A percentile compares a stretch with the other conserved stretches of the same genome.
Evolutionary conservation across 257 asterid species (phyloP).

Genomic region (Solanum dulcamara): DNA sequence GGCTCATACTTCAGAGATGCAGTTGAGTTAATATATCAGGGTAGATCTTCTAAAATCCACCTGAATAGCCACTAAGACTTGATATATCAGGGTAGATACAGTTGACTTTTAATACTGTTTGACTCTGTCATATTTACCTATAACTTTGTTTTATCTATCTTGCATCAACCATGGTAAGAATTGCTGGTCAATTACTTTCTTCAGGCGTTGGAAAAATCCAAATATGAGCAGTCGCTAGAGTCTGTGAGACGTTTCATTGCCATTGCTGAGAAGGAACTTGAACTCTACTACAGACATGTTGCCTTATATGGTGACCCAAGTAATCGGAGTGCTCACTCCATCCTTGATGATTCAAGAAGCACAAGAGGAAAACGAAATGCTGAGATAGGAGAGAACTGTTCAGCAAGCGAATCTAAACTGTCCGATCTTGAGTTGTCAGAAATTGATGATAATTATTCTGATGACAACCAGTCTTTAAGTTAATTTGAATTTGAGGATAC

Average conservation of each 20-base stretch:
- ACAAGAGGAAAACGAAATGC: neutral
- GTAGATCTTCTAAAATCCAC: neutral
- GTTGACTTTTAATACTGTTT: neutral
- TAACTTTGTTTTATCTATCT: neutral
- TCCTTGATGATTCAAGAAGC: constrained; percentile 29
- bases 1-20: neutral
- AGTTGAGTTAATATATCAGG: neutral
- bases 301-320: constrained; percentile 78
- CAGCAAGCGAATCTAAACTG: constrained; percentile 4
- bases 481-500: constrained; percentile 17
- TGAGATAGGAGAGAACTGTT: neutral
- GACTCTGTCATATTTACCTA: neutral
- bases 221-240: constrained; percentile 82
- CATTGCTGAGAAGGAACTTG: constrained; percentile 84
- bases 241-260: constrained; percentile 79
- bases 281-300: constrained; percentile 72
- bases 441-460: constrained; percentile 8
- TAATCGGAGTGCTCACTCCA: constrained; percentile 42
- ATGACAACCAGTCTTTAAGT: constrained; percentile 5
- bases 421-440: constrained; percentile 26
- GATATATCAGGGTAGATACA: neutral
- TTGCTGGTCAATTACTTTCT: neutral
- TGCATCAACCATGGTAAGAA: neutral
- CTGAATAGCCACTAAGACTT: neutral
- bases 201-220: constrained; percentile 87